Percentiles rank a stretch among this genome's conserved stretches.
phyloP scores from a whole-genome alignment of 169 alveolate genomes.

The Plasmodium vivax region DNA sequence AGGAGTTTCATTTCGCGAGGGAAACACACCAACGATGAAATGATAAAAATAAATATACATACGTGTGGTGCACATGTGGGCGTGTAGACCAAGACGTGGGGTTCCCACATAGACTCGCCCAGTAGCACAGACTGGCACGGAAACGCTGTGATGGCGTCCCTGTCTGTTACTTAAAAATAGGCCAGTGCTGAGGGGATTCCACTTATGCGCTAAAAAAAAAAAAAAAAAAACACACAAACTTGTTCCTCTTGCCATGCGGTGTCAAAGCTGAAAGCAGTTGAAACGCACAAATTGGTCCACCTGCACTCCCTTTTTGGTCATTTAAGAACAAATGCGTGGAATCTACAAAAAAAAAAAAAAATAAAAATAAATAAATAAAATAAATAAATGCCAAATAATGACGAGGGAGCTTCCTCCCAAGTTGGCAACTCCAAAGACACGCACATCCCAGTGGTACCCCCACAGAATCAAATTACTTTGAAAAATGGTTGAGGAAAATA shows the following conservation, averaged over 20 bases:
- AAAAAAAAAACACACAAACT: background rate
- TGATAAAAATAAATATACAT: background rate
- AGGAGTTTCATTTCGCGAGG: background rate
- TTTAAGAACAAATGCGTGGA: conserved; percentile 39
- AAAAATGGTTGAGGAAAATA: conserved; percentile 55
- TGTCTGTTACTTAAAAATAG: conserved; percentile 44
- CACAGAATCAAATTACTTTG: conserved; percentile 21
- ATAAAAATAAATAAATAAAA: conserved; percentile 2
- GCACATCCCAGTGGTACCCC: background rate
- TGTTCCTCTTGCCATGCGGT: background rate
- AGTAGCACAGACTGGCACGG: background rate
- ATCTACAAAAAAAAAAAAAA: conserved; percentile 16
- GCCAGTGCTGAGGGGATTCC: conserved; percentile 43
- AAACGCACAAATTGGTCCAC: background rate
- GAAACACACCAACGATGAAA: background rate
- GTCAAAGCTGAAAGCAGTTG: background rate
- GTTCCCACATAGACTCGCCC: background rate
- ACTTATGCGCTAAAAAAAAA: conserved; percentile 4
- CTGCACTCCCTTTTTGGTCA: conserved; percentile 8
- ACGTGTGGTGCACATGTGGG: background rate
- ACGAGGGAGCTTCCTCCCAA: background rate
- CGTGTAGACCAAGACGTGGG: background rate
- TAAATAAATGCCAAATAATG: background rate
- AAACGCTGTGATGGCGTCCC: background rate
- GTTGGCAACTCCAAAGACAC: background rate